Conservation (phyloP, 768 basidiomycete genomes). For the Suillus paluster region DNA sequence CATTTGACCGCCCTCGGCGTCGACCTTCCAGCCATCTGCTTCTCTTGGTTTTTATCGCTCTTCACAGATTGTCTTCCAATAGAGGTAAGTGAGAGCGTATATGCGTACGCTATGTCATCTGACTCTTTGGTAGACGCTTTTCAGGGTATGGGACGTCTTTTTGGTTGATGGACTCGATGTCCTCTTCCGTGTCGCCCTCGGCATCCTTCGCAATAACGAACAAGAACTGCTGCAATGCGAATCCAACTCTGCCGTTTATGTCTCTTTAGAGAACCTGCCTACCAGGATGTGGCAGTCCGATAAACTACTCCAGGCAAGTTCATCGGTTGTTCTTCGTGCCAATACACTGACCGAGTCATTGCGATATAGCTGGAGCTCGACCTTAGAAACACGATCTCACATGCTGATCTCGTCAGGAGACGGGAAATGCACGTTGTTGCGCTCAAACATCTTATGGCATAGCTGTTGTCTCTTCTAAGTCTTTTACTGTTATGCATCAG, state of each 20-base stretch:
- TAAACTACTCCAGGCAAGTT: slow-evolving; percentile 80
- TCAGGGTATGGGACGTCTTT: slow-evolving; percentile 96
- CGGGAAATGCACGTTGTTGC: slow-evolving; percentile 54
- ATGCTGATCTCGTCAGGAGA: slow-evolving; percentile 59
- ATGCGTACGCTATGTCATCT: slow-evolving; percentile 7
- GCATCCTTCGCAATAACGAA: slow-evolving; percentile 84
- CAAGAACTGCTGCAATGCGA: slow-evolving; percentile 82
- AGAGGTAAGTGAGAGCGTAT: slow-evolving; percentile 62
- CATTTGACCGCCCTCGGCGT: slow-evolving; percentile 84
- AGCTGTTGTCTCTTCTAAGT: not conserved
- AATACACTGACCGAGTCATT: not conserved
- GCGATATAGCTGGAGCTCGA: slow-evolving; percentile 56
- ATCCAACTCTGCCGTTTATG: slow-evolving; percentile 88
- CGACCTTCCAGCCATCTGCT: slow-evolving; percentile 93
- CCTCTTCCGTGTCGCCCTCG: slow-evolving; percentile 87
- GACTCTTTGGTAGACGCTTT: slow-evolving; percentile 67
- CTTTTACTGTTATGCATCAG: not conserved
- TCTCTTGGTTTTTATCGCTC: slow-evolving; percentile 97
- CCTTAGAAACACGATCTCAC: slow-evolving; percentile 53
- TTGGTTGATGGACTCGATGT: slow-evolving; percentile 92
- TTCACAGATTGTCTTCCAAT: slow-evolving; percentile 97
- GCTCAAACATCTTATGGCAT: slow-evolving; percentile 47
- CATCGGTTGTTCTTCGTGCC: not conserved
- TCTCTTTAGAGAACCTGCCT: slow-evolving; percentile 86
- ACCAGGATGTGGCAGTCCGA: slow-evolving; percentile 95